Conservation (phyloP, 352 stramenopile genomes). For the Pythium chondricola region DNA sequence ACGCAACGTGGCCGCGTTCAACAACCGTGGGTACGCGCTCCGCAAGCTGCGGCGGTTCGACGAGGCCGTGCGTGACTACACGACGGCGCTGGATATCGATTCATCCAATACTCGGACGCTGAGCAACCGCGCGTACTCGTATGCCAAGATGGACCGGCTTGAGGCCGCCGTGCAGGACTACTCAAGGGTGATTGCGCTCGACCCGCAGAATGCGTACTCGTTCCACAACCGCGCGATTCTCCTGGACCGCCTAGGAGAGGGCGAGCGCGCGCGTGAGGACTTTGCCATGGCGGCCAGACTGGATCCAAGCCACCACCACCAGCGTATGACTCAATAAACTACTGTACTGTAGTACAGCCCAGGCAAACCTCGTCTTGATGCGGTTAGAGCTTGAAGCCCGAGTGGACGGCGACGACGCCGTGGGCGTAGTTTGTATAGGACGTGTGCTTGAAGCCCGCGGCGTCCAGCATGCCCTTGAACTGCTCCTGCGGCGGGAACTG, state of each 20-base stretch:
- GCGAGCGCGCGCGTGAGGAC: conserved; percentile 27
- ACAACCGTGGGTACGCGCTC: conserved; percentile 80
- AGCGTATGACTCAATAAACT: too few relatives aligned
- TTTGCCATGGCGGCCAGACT: conserved; percentile 24
- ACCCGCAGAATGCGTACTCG: conserved; percentile 73
- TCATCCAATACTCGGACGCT: conserved; percentile 73
- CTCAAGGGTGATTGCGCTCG: conserved; percentile 56
- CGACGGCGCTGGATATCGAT: conserved; percentile 57
- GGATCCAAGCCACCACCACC: conserved; percentile 1
- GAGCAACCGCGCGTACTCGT: conserved; percentile 83
- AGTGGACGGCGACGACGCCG: conserved; percentile 96
- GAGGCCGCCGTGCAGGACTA: conserved; percentile 72
- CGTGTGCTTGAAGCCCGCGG: conserved; percentile 91
- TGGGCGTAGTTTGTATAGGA: conserved; percentile 96
- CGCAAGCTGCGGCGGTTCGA: conserved; percentile 68
- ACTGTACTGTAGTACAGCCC: too few relatives aligned
- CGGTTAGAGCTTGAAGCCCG: conserved; percentile 91
- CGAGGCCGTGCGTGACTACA: conserved; percentile 72
- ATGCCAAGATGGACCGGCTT: conserved; percentile 72
- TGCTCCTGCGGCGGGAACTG: conserved; percentile 97
- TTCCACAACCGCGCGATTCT: conserved; percentile 83
- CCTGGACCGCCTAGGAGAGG: conserved; percentile 60
- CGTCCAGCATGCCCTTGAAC: conserved; percentile 92
- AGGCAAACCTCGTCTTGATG: neutral
- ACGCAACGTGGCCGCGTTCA: conserved; percentile 69